Evolutionary conservation across 441 rosid genomes (phyloP).

Genomic region (Mallotus japonicus): DNA sequence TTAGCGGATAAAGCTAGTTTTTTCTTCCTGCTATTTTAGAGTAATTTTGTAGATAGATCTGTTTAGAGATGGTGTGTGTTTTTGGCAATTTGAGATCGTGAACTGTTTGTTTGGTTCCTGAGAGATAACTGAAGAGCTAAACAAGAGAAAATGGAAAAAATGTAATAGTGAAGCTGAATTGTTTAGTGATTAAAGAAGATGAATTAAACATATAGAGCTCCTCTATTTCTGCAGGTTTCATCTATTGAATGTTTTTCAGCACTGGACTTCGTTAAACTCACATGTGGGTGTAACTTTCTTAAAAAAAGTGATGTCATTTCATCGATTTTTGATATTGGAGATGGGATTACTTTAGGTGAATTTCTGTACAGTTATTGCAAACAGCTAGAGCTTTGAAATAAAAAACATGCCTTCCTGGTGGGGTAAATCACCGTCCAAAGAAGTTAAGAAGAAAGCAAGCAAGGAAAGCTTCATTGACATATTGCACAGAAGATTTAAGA

Average conservation of each 20-base stretch:
- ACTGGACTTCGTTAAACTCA: constrained; percentile 6
- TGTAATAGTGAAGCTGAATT: background rate
- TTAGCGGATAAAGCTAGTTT: constrained; percentile 10
- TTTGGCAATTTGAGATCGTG: constrained; percentile 28
- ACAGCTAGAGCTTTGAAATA: background rate
- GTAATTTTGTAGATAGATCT: constrained; percentile 35
- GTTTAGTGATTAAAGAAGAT: background rate
- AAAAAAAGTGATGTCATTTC: background rate
- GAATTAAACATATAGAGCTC: background rate
- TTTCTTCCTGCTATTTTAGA: background rate
- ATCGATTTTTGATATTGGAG: constrained; percentile 8
- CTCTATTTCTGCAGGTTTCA: constrained; percentile 19
- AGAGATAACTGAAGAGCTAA: constrained; percentile 1
- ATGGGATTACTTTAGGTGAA: constrained; percentile 26
- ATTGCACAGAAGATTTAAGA: constrained; percentile 50
- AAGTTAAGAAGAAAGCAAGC: constrained; percentile 57
- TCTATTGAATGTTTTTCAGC: background rate
- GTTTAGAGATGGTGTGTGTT: constrained; percentile 20
- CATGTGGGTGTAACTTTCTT: constrained; percentile 3
- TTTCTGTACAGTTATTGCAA: constrained; percentile 17
- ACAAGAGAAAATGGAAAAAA: constrained; percentile 12
- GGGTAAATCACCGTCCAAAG: constrained; percentile 61
- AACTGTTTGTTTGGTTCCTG: constrained; percentile 24
- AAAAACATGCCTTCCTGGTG: constrained; percentile 69
- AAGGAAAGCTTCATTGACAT: constrained; percentile 54